These are phyloP conservation scores for Astraeus odoratus DNA, from an alignment of 768 basidiomycete genomes.

Conservation along the genomic window DNA sequence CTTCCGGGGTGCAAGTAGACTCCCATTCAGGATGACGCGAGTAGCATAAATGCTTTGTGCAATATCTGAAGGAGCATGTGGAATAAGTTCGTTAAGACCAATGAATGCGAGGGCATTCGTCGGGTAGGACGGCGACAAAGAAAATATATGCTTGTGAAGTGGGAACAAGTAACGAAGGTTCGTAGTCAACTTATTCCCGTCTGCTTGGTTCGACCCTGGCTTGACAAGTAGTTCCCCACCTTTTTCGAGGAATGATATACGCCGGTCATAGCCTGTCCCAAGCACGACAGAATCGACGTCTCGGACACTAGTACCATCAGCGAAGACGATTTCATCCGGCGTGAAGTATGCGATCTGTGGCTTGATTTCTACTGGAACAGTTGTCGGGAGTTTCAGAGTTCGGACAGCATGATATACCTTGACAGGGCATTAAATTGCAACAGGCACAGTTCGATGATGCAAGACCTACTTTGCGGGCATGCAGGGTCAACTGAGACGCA, in stretches of 20 bases:
- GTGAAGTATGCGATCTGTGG: constrained; percentile 50
- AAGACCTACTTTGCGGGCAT: constrained; percentile 36
- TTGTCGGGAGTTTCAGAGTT: too few relatives aligned
- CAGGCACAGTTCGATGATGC: not conserved
- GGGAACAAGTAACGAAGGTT: constrained; percentile 50
- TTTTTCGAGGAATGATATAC: constrained; percentile 42
- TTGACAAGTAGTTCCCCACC: too few relatives aligned
- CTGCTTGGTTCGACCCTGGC: constrained; percentile 12
- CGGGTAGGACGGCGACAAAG: too few relatives aligned
- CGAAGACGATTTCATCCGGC: constrained; percentile 36
- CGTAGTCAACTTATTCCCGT: constrained; percentile 28
- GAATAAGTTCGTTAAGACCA: too few relatives aligned
- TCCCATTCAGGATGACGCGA: constrained; percentile 37
- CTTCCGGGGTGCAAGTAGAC: constrained; percentile 35
- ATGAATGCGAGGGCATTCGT: too few relatives aligned
- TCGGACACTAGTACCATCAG: constrained; percentile 33
- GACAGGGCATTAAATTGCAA: not conserved
- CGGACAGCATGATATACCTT: too few relatives aligned
- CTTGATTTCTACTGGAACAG: too few relatives aligned
- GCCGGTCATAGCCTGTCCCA: constrained; percentile 49
- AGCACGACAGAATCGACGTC: constrained; percentile 44
- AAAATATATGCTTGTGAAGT: too few relatives aligned
- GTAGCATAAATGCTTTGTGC: too few relatives aligned
- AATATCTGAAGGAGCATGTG: too few relatives aligned
- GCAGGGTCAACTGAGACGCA: constrained; percentile 33